Base-by-base conservation (phyloP, 139 green algal species). In the Eudorina sp. region DNA sequence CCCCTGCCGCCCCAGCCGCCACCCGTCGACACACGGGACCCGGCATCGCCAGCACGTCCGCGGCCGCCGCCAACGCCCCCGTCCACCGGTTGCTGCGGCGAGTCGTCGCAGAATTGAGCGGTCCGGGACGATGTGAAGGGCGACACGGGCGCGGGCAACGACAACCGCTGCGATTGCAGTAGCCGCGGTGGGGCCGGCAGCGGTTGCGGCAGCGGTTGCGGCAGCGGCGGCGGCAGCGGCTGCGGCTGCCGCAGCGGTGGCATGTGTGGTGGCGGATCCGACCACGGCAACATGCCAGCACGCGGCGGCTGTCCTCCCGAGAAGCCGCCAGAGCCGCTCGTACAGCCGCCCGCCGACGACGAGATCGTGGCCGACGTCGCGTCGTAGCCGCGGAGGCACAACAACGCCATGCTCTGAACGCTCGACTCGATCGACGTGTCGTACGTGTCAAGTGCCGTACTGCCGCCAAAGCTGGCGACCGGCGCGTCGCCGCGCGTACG, bases 351-450 rank as follows among this genome's bases (percentile, higher is more conserved):
- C 0, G 38, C 69, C 0, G 69, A 58, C 66, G 31, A 41, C 31
- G 64, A 48, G 36, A 6, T 43, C 8, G 36, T 53, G 68, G 13
- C 43, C 14, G 70, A 55, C 2, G 4, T 3, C 36, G 29, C 3
- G 68, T 76, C 68, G 68, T 8, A 25, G 5, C 27, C 43, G 23
- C 73, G 29, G 19, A 45, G 46, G 46, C 45, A 62, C 29, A 82
- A 46, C 46, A 82, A 46, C 46, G 11, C 45, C 73, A 82, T 82
- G 46, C 73, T 82, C 0, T 36, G 25, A 11, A 25, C 36, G 29
- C 73, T 82, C 1, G 75, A 83, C 31, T 83, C 75, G 46, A 83
- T 58, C 0, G 75, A 83, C 4, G 75, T 69, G 46, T 81, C 73
- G 73, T 64, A 81, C 45, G 73, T 36, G 41, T n/a, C 45, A 29